Conservation (phyloP, 1,139 yeast species). For the Trichomonascaceae sp. region DNA sequence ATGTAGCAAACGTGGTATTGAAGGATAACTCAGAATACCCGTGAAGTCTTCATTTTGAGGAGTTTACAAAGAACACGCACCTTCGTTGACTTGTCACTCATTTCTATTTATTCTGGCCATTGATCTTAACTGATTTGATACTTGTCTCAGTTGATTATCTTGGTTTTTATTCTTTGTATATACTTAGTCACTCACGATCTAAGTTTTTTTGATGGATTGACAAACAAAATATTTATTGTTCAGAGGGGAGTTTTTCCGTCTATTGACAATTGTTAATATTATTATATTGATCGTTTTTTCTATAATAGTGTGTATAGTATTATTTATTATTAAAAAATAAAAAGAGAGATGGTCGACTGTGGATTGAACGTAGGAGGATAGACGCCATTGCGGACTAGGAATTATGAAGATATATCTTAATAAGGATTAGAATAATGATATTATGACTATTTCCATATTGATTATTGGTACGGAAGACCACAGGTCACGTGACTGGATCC, state of each 20-base stretch:
- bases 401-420: too few species aligned
- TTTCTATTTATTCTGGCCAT: neutral
- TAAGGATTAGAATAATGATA: too few species aligned
- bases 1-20: neutral
- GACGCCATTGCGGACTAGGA: too few species aligned
- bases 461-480: too few species aligned
- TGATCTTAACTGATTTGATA: neutral
- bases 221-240: neutral
- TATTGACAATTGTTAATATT: neutral
- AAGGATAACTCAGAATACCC: neutral
- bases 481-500: too few species aligned
- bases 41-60: neutral
- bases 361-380: too few species aligned
- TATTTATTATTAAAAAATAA: neutral
- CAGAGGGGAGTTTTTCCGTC: neutral
- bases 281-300: neutral
- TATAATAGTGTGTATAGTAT: neutral
- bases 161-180: neutral
- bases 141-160: neutral
- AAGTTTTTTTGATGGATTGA: neutral
- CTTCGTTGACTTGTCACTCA: neutral
- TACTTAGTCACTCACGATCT: neutral
- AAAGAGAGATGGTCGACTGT: neutral
- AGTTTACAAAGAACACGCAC: too few species aligned
- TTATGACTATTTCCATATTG: too few species aligned